Conservation (phyloP, 2,329 filamentous ascomycete species). For the Pseudogymnoascus pannorum region DNA sequence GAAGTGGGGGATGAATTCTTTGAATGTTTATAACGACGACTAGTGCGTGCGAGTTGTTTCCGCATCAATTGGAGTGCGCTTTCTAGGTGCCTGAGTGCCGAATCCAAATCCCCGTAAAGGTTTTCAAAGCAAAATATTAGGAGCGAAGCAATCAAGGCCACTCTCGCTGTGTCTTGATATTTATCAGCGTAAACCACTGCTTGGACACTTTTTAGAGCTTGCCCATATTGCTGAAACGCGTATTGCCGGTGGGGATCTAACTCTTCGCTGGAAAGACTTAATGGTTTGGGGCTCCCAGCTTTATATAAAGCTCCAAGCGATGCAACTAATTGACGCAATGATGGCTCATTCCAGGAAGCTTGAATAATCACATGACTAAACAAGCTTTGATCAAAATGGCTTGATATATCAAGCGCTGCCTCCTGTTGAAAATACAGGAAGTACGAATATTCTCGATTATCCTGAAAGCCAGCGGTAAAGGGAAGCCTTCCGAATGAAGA, state of each 20-base stretch:
- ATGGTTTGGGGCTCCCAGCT: conserved; percentile 11
- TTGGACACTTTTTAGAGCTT: conserved; percentile 16
- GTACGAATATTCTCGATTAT: conserved; percentile 18
- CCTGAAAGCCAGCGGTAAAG: conserved; percentile 13
- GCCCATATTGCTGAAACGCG: conserved; percentile 18
- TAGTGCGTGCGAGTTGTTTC: not conserved
- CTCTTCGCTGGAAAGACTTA: not conserved
- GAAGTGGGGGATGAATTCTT: conserved; percentile 6
- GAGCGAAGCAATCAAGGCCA: conserved; percentile 19
- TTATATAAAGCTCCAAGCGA: conserved; percentile 20
- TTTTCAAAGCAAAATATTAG: conserved; percentile 22
- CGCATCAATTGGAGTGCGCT: not conserved
- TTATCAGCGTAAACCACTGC: conserved; percentile 8
- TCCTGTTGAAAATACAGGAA: conserved; percentile 19
- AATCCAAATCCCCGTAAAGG: conserved; percentile 16
- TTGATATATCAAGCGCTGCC: conserved; percentile 15
- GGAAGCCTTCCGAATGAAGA: not conserved
- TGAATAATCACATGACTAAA: conserved; percentile 19
- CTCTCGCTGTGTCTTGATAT: conserved; percentile 15
- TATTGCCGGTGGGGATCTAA: conserved; percentile 15
- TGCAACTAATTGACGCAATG: conserved; percentile 15
- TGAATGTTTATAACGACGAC: not conserved
- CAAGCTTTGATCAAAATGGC: conserved; percentile 15
- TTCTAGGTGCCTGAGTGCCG: conserved; percentile 10
- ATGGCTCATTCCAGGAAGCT: conserved; percentile 15